phyloP scores from a whole-genome alignment of 2,329 filamentous ascomycete species.

The Colletotrichum sojae region DNA sequence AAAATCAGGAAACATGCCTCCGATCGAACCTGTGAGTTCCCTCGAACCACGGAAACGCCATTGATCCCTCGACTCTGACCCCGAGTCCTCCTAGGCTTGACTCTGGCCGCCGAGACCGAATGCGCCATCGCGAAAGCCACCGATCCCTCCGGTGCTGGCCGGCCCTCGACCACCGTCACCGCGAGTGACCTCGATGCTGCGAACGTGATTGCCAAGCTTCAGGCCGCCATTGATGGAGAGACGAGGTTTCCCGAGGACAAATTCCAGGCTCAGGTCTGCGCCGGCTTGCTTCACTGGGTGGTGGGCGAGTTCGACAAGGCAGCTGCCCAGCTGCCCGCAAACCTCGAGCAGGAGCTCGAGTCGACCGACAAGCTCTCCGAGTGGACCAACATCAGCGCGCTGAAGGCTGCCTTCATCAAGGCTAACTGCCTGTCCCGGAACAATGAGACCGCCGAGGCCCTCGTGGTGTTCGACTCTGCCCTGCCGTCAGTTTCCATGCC shows the following conservation, averaged over 20 bases:
- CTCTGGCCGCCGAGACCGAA: conserved; percentile 79
- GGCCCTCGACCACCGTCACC: conserved; percentile 58
- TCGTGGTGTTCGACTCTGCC: conserved; percentile 76
- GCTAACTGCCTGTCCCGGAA: conserved; percentile 72
- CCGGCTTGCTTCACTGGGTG: conserved; percentile 89
- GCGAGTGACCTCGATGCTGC: conserved; percentile 61
- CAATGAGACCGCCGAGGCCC: conserved; percentile 68
- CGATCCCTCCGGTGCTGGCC: conserved; percentile 56
- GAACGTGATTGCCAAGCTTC: conserved; percentile 64
- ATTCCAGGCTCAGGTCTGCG: conserved; percentile 86
- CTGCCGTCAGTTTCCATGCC: conserved; percentile 72
- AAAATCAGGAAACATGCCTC: conserved; percentile 97
- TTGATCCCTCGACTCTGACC: conserved; percentile 39
- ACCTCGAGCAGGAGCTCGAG: conserved; percentile 70
- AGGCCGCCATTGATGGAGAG: conserved; percentile 72
- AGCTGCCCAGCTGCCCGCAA: conserved; percentile 72
- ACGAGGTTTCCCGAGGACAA: conserved; percentile 67
- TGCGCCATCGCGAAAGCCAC: conserved; percentile 72
- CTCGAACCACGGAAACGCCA: conserved; percentile 19
- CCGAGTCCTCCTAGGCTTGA: conserved; percentile 68
- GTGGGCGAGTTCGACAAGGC: conserved; percentile 77
- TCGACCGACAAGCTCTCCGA: conserved; percentile 70
- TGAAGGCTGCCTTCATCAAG: conserved; percentile 85
- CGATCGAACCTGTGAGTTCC: conserved; percentile 80
- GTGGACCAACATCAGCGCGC: conserved; percentile 86